Evolutionary conservation across 2,329 filamentous ascomycete species (phyloP).

Genomic region (Diaporthe destruens): DNA sequence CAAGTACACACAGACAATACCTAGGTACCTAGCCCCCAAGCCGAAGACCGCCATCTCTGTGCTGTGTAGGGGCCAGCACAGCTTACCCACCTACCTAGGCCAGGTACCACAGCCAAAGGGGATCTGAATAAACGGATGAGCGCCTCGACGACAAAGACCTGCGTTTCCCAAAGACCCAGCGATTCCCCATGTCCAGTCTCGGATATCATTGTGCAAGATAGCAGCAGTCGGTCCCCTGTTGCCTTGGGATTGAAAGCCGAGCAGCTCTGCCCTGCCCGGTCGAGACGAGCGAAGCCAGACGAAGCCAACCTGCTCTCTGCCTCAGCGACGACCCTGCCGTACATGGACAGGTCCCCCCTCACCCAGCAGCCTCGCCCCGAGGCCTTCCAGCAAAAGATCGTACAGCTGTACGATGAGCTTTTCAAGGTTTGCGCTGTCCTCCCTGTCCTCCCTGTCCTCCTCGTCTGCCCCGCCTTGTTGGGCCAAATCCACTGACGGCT

Average conservation of each 20-base stretch:
- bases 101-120: constrained; percentile 17
- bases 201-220: neutral
- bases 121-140: constrained; percentile 15
- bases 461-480: neutral
- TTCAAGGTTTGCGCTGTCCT: constrained; percentile 71
- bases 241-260: neutral
- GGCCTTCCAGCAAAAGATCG: constrained; percentile 93
- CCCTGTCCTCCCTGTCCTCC: constrained; percentile 6
- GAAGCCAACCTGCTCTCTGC: neutral
- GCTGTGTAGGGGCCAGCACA: neutral
- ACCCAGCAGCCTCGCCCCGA: constrained; percentile 92
- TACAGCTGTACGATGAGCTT: constrained; percentile 86
- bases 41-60: constrained; percentile 27
- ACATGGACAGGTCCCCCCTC: constrained; percentile 91
- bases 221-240: constrained; percentile 1
- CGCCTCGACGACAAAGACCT: constrained; percentile 27
- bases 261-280: neutral
- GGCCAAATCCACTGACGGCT: constrained; percentile 25
- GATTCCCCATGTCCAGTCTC: neutral
- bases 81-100: neutral
- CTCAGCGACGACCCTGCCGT: constrained; percentile 26
- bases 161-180: neutral
- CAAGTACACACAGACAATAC: too few species aligned
- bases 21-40: neutral
- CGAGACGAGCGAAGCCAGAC: constrained; percentile 6